Base-by-base conservation (phyloP, 1,139 yeast genomes). In the Suhomyces kunorum region DNA sequence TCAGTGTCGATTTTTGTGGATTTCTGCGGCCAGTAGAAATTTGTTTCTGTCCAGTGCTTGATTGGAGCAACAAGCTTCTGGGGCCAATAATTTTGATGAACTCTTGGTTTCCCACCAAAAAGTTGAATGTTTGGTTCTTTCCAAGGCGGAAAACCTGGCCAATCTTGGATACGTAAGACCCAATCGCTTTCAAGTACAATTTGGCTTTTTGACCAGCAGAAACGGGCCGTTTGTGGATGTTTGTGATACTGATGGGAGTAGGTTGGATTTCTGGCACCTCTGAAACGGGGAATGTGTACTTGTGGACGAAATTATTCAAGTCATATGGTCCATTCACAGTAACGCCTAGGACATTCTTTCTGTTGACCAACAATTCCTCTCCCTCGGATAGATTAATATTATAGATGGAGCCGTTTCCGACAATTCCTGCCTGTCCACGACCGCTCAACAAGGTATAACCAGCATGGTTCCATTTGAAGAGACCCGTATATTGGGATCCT, bases 361-460 rank as follows among this genome's bases (percentile, higher is more conserved):
- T 68, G 48, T 70, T 75, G 18, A 81, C 65, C 34, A 78, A 56
- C 14, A 80, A 58, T 37, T 75, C 76, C 49, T 81, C 86, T 12
- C 60, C 68, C 12, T 61, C 69, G 4, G 54, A 63, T 18, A 81
- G 57, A 25, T 63, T 65, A 24, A 80, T 59, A 42, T 69, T 71
- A 55, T 78, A 78, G 15, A 81, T 59, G n/a, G 76, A 66, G 0
- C 87, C 86, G 22, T 64, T 62, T 1, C 84, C 86, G 12, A 70
- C 73, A n/a, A 81, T 48, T 2, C 80, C 81, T 1, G 70, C 69
- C 39, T 70, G 73, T 0, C 87, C 87, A 45, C 87, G 64, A 0
- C 87, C 87, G 24, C 75, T 68, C 7, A 80, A 49, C 28, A 77
- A 62, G 1, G 71, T 62, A 50, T 71, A 80, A 0, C 80, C 81